Base-by-base conservation (phyloP, 1,139 yeast genomes). In the Magnusiomyces fungicola region DNA sequence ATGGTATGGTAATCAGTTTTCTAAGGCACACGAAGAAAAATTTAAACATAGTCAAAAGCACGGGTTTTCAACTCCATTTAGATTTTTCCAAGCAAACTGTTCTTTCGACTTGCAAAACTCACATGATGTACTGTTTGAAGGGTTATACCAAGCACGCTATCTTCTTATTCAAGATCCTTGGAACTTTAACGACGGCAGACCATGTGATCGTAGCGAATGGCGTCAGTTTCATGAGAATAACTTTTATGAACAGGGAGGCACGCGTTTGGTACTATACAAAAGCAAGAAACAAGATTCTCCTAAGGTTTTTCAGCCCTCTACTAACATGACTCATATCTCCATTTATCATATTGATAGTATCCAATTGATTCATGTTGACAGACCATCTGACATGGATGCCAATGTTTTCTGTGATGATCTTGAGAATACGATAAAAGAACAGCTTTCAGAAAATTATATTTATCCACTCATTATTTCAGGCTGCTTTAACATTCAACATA, bases 31-130 rank as follows among this genome's bases (percentile, higher is more conserved):
- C 23, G 6, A 7, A 7, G 22, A 40, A 25, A 25, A 7, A 14
- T 25, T 40, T 25, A 4, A 3, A 3, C 3, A 40, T 22, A 33
- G 43, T 10, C 33, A 3, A 5, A 22, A 16, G 3, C 9, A 9
- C 4, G 22, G 3, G 10, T 12, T 25, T 9, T 22, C 24, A 18
- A 19, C n/a, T 5, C 24, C 30, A 6, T 9, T 40, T 3, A 19
- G 43, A 5, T 16, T 40, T 25, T 40, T 40, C 32, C 43, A 40
- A 16, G 32, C 43, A 4, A 40, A 40, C 33, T 40, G 43, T 33
- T 14, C 7, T 16, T 40, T 40, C 18, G 33, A 25, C n/a, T 14
- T 40, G 23, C 43, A 40, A 14, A 3, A 7, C n/a, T n/a, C 18
- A 6, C 43, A 40, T 18, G 43, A 40, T 7, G 22, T 40, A 4